Evolutionary conservation across 2,329 filamentous ascomycete species (phyloP).

Genomic region (Apiospora phragmitis): DNA sequence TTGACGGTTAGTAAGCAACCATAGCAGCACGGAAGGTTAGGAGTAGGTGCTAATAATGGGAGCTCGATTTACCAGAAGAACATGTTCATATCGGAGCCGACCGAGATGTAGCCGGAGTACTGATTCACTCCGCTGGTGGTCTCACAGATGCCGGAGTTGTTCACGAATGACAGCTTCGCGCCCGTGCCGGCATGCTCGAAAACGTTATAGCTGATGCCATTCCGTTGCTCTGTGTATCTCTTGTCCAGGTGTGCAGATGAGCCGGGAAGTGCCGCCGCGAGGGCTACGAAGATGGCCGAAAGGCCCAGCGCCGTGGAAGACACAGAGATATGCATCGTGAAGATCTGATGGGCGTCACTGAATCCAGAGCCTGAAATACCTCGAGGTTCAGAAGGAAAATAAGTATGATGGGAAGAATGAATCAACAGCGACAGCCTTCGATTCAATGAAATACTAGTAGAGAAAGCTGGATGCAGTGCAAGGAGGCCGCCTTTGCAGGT

Average conservation of each 20-base stretch:
- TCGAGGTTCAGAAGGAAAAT: neutral
- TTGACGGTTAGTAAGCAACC: neutral
- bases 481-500: neutral
- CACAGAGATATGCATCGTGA: neutral
- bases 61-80: constrained; percentile 38
- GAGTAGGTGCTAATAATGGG: neutral
- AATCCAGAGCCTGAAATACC: neutral
- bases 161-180: constrained; percentile 46
- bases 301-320: neutral
- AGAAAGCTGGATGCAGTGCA: neutral
- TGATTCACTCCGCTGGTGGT: constrained; percentile 50
- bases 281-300: neutral
- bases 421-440: neutral
- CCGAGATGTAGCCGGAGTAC: constrained; percentile 51
- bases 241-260: constrained; percentile 13
- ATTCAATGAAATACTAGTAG: neutral
- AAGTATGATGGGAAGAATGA: neutral
- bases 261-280: neutral
- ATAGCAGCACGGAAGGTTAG: too few relatives aligned
- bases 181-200: constrained; percentile 48
- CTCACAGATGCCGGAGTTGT: constrained; percentile 52
- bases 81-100: constrained; percentile 44
- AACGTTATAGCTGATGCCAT: constrained; percentile 36
- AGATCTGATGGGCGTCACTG: neutral
- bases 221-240: constrained; percentile 20